Percentiles rank a stretch among this genome's conserved stretches.
These are phyloP conservation scores for Trichoderma arundinaceum DNA, from an alignment of 2,329 filamentous ascomycete species.

Conservation along the genomic window DNA sequence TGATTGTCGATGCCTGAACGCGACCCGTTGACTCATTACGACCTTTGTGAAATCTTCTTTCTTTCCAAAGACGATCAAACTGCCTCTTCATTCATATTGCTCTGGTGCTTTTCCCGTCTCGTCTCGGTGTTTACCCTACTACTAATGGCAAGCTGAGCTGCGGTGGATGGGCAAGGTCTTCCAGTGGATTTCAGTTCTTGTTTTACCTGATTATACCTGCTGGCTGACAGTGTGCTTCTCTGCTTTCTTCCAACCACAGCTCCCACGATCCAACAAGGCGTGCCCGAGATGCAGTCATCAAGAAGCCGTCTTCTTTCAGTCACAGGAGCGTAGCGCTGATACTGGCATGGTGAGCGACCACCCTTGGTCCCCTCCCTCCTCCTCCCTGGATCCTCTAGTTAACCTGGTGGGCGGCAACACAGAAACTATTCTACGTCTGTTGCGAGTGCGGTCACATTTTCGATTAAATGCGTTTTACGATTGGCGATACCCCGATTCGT, in stretches of 20 bases:
- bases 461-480: conserved; percentile 49
- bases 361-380: no score
- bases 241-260: conserved; percentile 61
- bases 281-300: conserved; percentile 85
- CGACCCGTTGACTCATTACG: background rate
- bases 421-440: conserved; percentile 96
- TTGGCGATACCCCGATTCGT: conserved; percentile 37
- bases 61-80: background rate
- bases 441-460: conserved; percentile 92
- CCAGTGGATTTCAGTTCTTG: conserved; percentile 39
- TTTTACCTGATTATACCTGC: conserved; percentile 39
- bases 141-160: conserved; percentile 18
- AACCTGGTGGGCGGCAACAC: conserved; percentile 1
- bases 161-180: conserved; percentile 20
- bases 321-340: conserved; percentile 93
- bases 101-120: conserved; percentile 2
- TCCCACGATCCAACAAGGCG: conserved; percentile 83
- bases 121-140: conserved; percentile 4
- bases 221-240: conserved; percentile 52
- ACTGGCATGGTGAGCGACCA: conserved; percentile 86
- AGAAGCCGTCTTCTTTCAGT: conserved; percentile 98
- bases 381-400: background rate
- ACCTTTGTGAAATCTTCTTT: background rate
- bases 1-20: conserved; percentile 35
- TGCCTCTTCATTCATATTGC: background rate